Base-by-base conservation (phyloP, 805 yeast species). In the Zygosaccharomyces bailii region DNA sequence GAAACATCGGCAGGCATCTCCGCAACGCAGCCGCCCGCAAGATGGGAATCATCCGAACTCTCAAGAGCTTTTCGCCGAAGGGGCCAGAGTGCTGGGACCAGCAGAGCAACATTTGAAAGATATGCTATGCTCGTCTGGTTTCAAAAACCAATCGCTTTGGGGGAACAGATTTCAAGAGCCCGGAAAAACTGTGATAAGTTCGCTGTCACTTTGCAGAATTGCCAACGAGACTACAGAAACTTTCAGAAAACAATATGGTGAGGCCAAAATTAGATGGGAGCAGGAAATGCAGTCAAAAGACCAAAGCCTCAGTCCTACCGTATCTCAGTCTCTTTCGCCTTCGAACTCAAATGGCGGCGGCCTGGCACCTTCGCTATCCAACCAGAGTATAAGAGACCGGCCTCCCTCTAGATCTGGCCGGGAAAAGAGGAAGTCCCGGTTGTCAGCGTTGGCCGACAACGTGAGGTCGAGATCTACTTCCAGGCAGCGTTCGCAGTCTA, bases 91-190 rank as follows among this genome's bases (percentile, higher is more conserved):
- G 6, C 65, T 85, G 49, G 90, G 89, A 5, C 83, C 96, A 11
- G 98, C 99, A 0, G 99, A 93, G 64, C 91, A 86, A 65, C 98
- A 91, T 65, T 73, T 93, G 36, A 76, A 87, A 68, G 97, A 89
- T 51, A 93, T 93, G 99, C 74, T 93, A 43, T 89, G 96, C 57
- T 75, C 91, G 0, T 83, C 95, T 0, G 99, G 99, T 1, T 86
- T 89, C 52, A 65, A 70, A 2, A 66, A 75, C 9, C 71, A 71
- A 16, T 87, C 85, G 23, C 55, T 64, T 11, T 93, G 99, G 99
- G 97, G 96, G 3, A 82, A 81, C 59, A 73, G 99, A 50, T 79
- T 86, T n/a, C 74, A 84, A 54, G 97, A 90, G 61, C 91, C 95
- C 1, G 79, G 80, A 46, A 85, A 85, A 59, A 84, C 97, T 9